Base-by-base conservation (phyloP, 2,329 filamentous ascomycete genomes). In the Drechslerella dactyloides region DNA sequence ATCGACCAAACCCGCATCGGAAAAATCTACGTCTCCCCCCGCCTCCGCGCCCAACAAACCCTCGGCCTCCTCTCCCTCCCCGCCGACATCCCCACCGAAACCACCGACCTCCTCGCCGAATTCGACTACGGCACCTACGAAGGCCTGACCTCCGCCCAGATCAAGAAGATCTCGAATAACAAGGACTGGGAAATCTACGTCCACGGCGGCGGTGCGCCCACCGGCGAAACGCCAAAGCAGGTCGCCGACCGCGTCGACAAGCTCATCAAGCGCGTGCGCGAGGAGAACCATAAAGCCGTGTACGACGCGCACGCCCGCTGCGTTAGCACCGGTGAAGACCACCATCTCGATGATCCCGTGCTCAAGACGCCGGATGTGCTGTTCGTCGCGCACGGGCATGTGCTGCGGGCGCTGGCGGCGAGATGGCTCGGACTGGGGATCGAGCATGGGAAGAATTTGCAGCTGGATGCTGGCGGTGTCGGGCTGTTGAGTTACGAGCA, bases 51-150 rank as follows among this genome's bases (percentile, higher is more conserved):
- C 19, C 92, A 94, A 80, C 85, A 87, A 56, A 97, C 93, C n/a
- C 89, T 97, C 78, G 91, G 96, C 79, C 85, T 97, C 53, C 86
- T 97, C 24, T 86, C 90, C 75, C 82, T 96, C 30, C 75, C 77
- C 1, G 76, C 76, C 8, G 77, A 81, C 13, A 89, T 89, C 6
- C 81, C 82, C 24, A 83, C 93, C 21, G 83, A 90, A 76, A 81
- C 91, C 73, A 90, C 88, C 1, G 84, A 90, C 57, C 87, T 87
- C 70, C 86, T 96, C 64, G 85, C 89, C 15, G 90, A 94, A 79
- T 94, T 91, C 91, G 89, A 94, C 80, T 96, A 96, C 78, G 91
- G 90, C 50, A 85, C 89, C 75, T 96, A 96, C 78, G 91, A 96
- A 81, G 91, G 91, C 7, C 84, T 94, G 78, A 91, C 89, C 37